Evolutionary conservation across 2,329 filamentous ascomycete genomes (phyloP), one percentile per base, ranked within the genome.

Genomic region (Fusarium sp.): DNA sequence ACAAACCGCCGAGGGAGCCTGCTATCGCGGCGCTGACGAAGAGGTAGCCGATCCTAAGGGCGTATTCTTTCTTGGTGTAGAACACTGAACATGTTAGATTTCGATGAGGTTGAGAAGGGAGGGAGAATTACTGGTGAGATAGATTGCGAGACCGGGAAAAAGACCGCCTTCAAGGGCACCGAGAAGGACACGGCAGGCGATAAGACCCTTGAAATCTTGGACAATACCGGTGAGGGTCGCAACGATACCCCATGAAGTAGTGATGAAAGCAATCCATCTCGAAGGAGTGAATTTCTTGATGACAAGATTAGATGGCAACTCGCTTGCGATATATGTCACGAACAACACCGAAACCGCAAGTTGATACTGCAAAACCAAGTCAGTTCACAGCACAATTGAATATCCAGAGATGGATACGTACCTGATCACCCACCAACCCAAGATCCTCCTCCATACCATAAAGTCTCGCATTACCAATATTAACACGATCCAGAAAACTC

Each of bases 371-470:
- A 13, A 4, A 28, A 5, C 10, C 7, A 41, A 5, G 6, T 9
- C 1, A 14, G 32, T 23, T 23, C 21, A 23, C 21, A 23, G 21
- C 21, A 23, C 21, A 21, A 21, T 21, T 21, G 21, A 21, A 21
- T 21, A 21, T 21, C 21, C 21, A 21, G 21, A 21, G 21, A 21
- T 21, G 21, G 21, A 23, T 23, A 23, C 21, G 21, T 1, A 64
- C 61, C 32, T 65, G 62, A 47, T 86, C 84, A 4, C 86, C 84
- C 11, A 78, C 76, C 58, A 93, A 79, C 5, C 84, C 81, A 7
- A 92, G 81, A 67, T 91, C 89, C 61, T 85, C 80, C 74, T 91
- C 87, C 40, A 93, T 74, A 3, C 86, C 85, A 71, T 90, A 91
- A 3, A 92, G 81, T 6, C 86, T 82, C 12, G 89, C 89, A 78